Conservation (phyloP, 2,329 filamentous ascomycete species). For the Penicillium sp. region DNA sequence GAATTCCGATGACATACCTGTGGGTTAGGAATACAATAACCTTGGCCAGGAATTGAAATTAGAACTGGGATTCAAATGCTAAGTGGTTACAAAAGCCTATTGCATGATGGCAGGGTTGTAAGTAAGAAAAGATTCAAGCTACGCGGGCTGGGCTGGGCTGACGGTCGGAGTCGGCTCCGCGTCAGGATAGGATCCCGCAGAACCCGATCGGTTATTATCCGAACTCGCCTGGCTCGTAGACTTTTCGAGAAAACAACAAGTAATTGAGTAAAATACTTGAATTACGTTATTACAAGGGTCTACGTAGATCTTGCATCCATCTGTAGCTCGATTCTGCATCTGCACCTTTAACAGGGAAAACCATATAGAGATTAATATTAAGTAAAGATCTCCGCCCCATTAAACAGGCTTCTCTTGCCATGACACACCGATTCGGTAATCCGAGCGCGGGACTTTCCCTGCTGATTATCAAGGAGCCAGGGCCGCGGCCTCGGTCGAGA, state of each 20-base stretch:
- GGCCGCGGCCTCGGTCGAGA: background rate
- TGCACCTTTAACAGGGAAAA: background rate
- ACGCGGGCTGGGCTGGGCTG: background rate
- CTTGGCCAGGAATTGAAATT: background rate
- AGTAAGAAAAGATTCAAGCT: background rate
- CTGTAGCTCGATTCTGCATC: background rate
- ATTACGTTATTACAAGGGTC: background rate
- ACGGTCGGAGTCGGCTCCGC: constrained; percentile 4
- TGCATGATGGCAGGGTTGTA: background rate
- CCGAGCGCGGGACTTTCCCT: constrained; percentile 12
- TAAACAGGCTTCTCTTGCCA: background rate
- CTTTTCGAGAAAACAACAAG: background rate
- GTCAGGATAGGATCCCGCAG: background rate
- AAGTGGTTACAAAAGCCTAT: background rate
- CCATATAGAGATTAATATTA: background rate
- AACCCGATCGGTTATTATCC: background rate
- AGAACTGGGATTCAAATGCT: background rate
- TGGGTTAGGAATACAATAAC: background rate
- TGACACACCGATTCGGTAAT: constrained; percentile 21
- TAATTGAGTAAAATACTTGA: background rate
- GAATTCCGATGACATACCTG: background rate
- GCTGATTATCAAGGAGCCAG: constrained; percentile 1
- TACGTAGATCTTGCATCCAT: background rate
- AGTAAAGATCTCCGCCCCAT: background rate
- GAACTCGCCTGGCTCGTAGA: background rate